Percentiles rank a stretch among this genome's conserved stretches.
These are phyloP conservation scores for Termitomyces sp. DNA, from an alignment of 768 basidiomycete species.

Conservation along the genomic window DNA sequence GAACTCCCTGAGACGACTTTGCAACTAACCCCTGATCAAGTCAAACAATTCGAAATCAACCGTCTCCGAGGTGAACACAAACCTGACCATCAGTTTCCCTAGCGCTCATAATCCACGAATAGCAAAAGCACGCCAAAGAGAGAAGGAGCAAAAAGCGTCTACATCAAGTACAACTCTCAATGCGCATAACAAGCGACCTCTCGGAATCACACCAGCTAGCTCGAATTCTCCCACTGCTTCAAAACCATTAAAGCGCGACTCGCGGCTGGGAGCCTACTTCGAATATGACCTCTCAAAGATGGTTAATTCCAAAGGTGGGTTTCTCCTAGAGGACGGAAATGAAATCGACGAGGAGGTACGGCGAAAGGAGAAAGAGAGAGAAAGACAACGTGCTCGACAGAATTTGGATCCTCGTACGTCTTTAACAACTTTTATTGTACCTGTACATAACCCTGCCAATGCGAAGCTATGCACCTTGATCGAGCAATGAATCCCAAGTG, in stretches of 20 bases:
- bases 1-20: conserved; percentile 16
- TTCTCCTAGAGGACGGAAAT: conserved; percentile 86
- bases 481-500: conserved; percentile 78
- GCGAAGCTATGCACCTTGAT: conserved; percentile 75
- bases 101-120: not conserved
- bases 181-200: conserved; percentile 72
- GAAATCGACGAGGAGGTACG: conserved; percentile 74
- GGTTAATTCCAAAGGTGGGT: conserved; percentile 96
- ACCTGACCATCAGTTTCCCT: not conserved
- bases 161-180: conserved; percentile 46
- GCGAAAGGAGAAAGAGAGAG: conserved; percentile 77
- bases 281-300: conserved; percentile 97
- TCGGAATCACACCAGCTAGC: conserved; percentile 52
- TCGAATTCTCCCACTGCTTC: conserved; percentile 60
- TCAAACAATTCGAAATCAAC: conserved; percentile 74
- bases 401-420: conserved; percentile 70
- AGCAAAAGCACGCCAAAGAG: conserved; percentile 78
- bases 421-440: not conserved
- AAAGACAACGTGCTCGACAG: conserved; percentile 73
- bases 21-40: conserved; percentile 63
- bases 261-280: conserved; percentile 86
- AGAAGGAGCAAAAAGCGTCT: conserved; percentile 53
- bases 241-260: conserved; percentile 64
- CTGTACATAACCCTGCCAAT: not conserved
- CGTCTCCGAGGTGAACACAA: conserved; percentile 59